A percentile compares a stretch with the other conserved stretches of the same genome.
These are phyloP conservation scores for Saccharomyces hybrid DNA, from an alignment of 1,139 yeast genomes.

Conservation along the genomic window DNA sequence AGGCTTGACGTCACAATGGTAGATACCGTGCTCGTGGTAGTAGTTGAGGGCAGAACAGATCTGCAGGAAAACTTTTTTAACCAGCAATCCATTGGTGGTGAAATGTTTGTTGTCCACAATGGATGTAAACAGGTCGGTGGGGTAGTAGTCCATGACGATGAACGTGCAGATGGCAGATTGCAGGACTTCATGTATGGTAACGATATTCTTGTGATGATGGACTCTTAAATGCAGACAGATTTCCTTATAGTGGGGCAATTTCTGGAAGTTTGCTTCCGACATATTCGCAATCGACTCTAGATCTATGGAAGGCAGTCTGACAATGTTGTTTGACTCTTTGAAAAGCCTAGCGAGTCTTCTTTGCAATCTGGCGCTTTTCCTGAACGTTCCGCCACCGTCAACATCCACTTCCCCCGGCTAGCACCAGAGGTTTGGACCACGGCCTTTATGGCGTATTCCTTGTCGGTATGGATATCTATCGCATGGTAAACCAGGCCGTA, in stretches of 20 bases:
- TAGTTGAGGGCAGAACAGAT: constrained; percentile 63
- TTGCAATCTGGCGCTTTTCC: constrained; percentile 9
- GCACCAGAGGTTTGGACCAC: constrained; percentile 41
- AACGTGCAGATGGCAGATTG: constrained; percentile 50
- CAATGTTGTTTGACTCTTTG: constrained; percentile 22
- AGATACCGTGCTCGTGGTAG: constrained; percentile 61
- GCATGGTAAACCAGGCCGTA: constrained; percentile 80
- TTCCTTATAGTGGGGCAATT: constrained; percentile 42
- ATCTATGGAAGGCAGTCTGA: constrained; percentile 26
- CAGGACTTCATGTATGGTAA: constrained; percentile 65
- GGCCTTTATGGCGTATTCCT: constrained; percentile 65
- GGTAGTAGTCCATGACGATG: constrained; percentile 74
- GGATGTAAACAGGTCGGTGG: constrained; percentile 73
- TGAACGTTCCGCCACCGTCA: constrained; percentile 2
- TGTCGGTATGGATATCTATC: constrained; percentile 44
- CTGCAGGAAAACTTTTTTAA: constrained; percentile 70
- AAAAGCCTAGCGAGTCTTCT: constrained; percentile 25
- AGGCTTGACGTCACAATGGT: constrained; percentile 87
- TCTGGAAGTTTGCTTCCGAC: constrained; percentile 18
- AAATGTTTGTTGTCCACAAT: constrained; percentile 58
- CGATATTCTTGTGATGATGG: constrained; percentile 68
- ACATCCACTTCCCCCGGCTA: neutral
- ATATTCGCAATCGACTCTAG: constrained; percentile 23
- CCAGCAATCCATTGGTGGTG: constrained; percentile 33
- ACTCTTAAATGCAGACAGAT: constrained; percentile 68